Evolutionary conservation across 164 flowering plant species (phyloP).

Genomic region (Umbilicus rupestris): DNA sequence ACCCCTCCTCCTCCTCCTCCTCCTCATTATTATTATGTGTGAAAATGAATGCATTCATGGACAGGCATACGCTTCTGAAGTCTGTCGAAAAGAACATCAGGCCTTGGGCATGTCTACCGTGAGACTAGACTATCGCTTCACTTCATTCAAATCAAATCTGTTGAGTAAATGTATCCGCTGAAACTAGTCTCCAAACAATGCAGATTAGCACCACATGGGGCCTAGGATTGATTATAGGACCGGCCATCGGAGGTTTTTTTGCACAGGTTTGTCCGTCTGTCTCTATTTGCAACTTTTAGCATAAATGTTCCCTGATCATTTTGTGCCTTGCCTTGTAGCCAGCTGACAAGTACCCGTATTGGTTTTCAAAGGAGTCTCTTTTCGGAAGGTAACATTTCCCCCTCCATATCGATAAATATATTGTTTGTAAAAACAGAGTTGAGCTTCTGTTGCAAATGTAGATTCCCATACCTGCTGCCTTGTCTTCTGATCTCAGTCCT

Average conservation of each 20-base stretch:
- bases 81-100: slow-evolving; percentile 42
- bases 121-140: background rate
- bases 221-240: slow-evolving; percentile 6
- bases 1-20: background rate
- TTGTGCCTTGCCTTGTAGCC: slow-evolving; percentile 18
- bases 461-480: slow-evolving; percentile 46
- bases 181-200: too few relatives aligned
- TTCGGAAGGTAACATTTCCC: slow-evolving; percentile 24
- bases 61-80: slow-evolving; percentile 70
- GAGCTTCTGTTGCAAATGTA: slow-evolving; percentile 14
- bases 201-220: slow-evolving; percentile 6
- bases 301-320: background rate
- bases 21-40: too few relatives aligned
- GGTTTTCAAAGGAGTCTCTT: slow-evolving; percentile 28
- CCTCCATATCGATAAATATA: background rate
- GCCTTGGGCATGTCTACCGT: slow-evolving; percentile 30
- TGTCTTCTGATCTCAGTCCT: slow-evolving; percentile 31
- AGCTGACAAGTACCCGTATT: slow-evolving; percentile 31
- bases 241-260: background rate
- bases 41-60: background rate
- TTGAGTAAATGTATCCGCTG: too few relatives aligned
- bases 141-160: background rate
- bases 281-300: background rate
- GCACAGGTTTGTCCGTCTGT: background rate
- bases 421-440: background rate